A percentile compares a stretch with the other conserved stretches of the same genome.
Conservation (phyloP, 2,329 filamentous ascomycete species). For the Aspergillus japonicus region DNA sequence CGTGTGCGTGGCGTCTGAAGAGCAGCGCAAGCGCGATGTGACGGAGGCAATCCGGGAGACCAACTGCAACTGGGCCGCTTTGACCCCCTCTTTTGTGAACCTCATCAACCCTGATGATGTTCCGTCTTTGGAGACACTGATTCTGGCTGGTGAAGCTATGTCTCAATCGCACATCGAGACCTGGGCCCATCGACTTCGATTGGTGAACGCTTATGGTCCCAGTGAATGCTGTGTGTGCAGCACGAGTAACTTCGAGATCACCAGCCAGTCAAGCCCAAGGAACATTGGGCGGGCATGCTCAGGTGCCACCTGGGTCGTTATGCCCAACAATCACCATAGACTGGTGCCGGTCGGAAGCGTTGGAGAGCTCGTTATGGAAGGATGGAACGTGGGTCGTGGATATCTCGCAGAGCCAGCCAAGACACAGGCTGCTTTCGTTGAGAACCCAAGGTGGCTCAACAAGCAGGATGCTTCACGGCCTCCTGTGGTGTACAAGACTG, state of each 20-base stretch:
- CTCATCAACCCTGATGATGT: slow-evolving; percentile 5
- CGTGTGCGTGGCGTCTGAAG: slow-evolving; percentile 49
- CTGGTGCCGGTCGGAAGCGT: slow-evolving; percentile 16
- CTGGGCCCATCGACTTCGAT: slow-evolving; percentile 8
- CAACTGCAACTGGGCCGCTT: slow-evolving; percentile 5
- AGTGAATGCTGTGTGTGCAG: slow-evolving; percentile 11
- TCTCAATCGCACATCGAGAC: slow-evolving; percentile 11
- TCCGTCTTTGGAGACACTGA: slow-evolving; percentile 5
- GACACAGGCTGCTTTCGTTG: slow-evolving; percentile 7
- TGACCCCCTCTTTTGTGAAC: slow-evolving; percentile 11
- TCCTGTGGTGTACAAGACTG: slow-evolving; percentile 22
- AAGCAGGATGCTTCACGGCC: slow-evolving; percentile 3
- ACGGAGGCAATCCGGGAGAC: slow-evolving; percentile 39
- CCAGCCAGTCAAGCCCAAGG: neutral
- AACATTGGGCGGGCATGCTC: slow-evolving; percentile 18
- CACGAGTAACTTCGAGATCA: slow-evolving; percentile 1
- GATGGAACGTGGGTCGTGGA: slow-evolving; percentile 14
- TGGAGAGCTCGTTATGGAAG: slow-evolving; percentile 30
- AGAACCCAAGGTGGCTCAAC: slow-evolving; percentile 7
- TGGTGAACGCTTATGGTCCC: slow-evolving; percentile 39
- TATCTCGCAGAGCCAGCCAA: slow-evolving; percentile 10
- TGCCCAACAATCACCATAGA: slow-evolving; percentile 27
- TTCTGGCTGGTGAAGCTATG: slow-evolving; percentile 14
- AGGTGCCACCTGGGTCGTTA: slow-evolving; percentile 26
- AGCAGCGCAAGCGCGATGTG: slow-evolving; percentile 46